Evolutionary conservation across 2,329 filamentous ascomycete genomes (phyloP).

Genomic region (Fonsecaea monophora): DNA sequence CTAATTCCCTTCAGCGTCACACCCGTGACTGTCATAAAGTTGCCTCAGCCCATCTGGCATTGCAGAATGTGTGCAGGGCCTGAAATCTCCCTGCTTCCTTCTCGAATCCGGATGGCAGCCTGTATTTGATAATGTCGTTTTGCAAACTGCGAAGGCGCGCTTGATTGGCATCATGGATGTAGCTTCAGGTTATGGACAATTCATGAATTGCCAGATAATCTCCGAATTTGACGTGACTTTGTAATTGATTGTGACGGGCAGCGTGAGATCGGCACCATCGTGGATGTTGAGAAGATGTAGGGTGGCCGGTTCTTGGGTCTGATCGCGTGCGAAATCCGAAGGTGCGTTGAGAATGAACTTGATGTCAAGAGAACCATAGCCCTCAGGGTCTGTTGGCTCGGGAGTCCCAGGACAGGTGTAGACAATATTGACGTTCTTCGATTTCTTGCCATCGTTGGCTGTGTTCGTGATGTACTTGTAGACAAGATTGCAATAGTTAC

Average conservation of each 20-base stretch:
- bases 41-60: not conserved
- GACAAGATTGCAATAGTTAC: constrained; percentile 5
- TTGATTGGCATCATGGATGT: not conserved
- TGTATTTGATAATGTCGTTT: not conserved
- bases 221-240: not conserved
- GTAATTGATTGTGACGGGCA: not conserved
- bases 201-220: constrained; percentile 2
- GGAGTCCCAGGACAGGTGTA: not conserved
- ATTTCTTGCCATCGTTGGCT: constrained; percentile 1
- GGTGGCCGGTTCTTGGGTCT: not conserved
- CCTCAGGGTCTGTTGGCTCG: not conserved
- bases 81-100: not conserved
- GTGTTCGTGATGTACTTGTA: constrained; percentile 12
- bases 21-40: not conserved
- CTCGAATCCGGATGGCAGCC: not conserved
- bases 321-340: constrained; percentile 1
- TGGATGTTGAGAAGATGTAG: constrained; percentile 3
- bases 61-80: not conserved
- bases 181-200: not conserved
- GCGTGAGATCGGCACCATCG: not conserved
- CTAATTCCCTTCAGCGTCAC: not conserved
- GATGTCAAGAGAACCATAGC: constrained; percentile 11
- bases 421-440: constrained; percentile 16
- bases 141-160: not conserved
- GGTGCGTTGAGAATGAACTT: not conserved